Percentiles rank a stretch among this genome's conserved stretches.
phyloP scores from a whole-genome alignment of 1,284 basidiomycete species.

The Apiotrichum gracile region DNA sequence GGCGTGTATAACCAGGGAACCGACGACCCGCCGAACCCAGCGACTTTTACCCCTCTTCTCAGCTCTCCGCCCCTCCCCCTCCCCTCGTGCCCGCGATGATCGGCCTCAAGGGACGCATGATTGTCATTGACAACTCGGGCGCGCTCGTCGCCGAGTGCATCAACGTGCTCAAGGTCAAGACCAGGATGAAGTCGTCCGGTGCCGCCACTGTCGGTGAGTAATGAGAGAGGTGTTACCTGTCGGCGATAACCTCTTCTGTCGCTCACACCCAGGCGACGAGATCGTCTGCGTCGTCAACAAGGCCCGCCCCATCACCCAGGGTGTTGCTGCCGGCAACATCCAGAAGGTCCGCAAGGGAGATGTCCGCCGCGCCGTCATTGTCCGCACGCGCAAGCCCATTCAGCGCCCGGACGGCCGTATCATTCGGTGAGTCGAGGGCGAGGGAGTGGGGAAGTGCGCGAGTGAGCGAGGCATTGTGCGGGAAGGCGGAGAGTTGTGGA shows the following conservation, averaged over 20 bases:
- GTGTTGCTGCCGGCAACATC: conserved; percentile 39
- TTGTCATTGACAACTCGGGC: conserved; percentile 96
- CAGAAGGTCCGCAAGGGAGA: conserved; percentile 84
- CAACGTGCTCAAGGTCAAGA: conserved; percentile 93
- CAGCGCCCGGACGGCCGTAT: conserved; percentile 40
- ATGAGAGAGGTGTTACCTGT: background rate
- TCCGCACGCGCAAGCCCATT: conserved; percentile 60
- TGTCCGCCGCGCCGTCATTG: conserved; percentile 88
- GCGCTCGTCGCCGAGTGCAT: conserved; percentile 93
- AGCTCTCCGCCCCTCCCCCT: too few relatives aligned
- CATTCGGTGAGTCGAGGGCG: conserved; percentile 31
- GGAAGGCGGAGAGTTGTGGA: too few relatives aligned
- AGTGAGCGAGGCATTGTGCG: too few relatives aligned
- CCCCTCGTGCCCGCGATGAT: conserved; percentile 57
- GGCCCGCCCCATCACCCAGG: conserved; percentile 65
- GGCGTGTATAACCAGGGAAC: too few relatives aligned
- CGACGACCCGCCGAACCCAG: background rate
- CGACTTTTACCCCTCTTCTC: background rate
- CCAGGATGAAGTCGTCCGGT: conserved; percentile 54
- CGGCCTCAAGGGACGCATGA: conserved; percentile 79
- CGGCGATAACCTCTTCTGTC: background rate
- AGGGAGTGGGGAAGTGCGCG: background rate
- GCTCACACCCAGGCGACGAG: conserved; percentile 70
- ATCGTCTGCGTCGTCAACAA: conserved; percentile 94
- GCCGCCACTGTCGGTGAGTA: conserved; percentile 59